Evolutionary conservation across 129 eudicot genomes (phyloP).

Genomic region (Artemisia tridentata): DNA sequence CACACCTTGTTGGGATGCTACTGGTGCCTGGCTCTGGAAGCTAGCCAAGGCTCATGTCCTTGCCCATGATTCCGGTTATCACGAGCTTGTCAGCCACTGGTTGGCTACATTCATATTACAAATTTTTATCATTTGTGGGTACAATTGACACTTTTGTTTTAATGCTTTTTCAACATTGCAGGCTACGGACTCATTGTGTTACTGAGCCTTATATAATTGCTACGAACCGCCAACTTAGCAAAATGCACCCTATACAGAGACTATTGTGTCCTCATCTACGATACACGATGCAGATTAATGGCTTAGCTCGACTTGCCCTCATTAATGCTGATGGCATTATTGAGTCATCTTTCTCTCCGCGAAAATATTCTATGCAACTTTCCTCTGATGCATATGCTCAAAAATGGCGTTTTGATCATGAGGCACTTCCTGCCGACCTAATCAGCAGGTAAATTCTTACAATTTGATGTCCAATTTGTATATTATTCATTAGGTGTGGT

Average conservation of each 20-base stretch:
- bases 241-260: constrained; percentile 68
- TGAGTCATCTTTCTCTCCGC: constrained; percentile 56
- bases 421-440: constrained; percentile 68
- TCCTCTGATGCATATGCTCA: constrained; percentile 59
- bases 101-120: constrained; percentile 9
- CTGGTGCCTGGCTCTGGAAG: constrained; percentile 75
- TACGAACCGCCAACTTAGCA: constrained; percentile 66
- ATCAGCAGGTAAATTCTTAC: constrained; percentile 46
- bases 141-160: background rate
- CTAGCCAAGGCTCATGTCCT: constrained; percentile 80
- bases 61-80: constrained; percentile 74
- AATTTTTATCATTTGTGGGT: too few species aligned
- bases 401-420: constrained; percentile 65
- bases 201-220: constrained; percentile 83
- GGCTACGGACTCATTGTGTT: constrained; percentile 79
- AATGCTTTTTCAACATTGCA: constrained; percentile 17
- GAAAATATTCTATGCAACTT: constrained; percentile 58
- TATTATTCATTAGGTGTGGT: background rate
- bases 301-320: constrained; percentile 55
- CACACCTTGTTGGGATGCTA: constrained; percentile 50
- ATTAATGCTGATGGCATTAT: constrained; percentile 59
- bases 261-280: constrained; percentile 65
- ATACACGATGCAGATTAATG: constrained; percentile 82
- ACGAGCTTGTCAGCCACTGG: constrained; percentile 83
- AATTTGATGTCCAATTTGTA: background rate